A percentile compares a stretch with the other conserved stretches of the same genome.
phyloP scores from a whole-genome alignment of 441 rosid genomes.

The Corymbia citriodora region DNA sequence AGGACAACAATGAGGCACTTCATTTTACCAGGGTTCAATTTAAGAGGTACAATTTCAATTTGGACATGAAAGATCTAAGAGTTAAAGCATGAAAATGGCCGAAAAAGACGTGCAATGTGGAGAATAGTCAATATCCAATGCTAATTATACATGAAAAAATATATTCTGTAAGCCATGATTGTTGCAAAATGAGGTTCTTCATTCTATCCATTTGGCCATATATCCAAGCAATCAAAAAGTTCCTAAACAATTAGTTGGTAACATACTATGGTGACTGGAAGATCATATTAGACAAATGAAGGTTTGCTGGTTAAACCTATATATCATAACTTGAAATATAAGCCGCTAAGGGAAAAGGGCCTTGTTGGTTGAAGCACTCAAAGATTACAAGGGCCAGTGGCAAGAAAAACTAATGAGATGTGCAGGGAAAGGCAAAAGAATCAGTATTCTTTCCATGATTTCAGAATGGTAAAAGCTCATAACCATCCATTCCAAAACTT shows the following conservation, averaged over 20 bases:
- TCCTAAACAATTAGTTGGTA: background rate
- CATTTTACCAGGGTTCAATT: background rate
- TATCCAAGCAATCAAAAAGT: background rate
- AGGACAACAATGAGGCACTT: background rate
- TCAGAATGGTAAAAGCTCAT: background rate
- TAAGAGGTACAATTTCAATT: background rate
- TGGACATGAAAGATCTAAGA: background rate
- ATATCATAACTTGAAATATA: too few relatives aligned
- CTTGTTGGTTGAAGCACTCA: background rate
- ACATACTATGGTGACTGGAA: background rate
- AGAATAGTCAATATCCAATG: background rate
- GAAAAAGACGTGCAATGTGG: background rate
- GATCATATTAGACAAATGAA: too few relatives aligned
- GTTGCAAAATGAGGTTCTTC: too few relatives aligned
- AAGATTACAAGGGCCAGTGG: background rate
- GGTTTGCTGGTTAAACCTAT: too few relatives aligned
- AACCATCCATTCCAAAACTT: background rate
- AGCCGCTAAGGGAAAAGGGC: background rate
- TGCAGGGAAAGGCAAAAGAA: background rate
- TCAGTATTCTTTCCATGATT: background rate
- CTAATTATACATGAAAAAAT: background rate
- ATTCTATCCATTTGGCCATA: background rate
- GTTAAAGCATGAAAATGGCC: background rate
- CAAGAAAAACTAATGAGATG: background rate
- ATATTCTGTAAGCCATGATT: too few relatives aligned